These are phyloP conservation scores for Ilyonectria mors-panacis DNA, from an alignment of 2,329 filamentous ascomycete genomes.

Conservation along the genomic window DNA sequence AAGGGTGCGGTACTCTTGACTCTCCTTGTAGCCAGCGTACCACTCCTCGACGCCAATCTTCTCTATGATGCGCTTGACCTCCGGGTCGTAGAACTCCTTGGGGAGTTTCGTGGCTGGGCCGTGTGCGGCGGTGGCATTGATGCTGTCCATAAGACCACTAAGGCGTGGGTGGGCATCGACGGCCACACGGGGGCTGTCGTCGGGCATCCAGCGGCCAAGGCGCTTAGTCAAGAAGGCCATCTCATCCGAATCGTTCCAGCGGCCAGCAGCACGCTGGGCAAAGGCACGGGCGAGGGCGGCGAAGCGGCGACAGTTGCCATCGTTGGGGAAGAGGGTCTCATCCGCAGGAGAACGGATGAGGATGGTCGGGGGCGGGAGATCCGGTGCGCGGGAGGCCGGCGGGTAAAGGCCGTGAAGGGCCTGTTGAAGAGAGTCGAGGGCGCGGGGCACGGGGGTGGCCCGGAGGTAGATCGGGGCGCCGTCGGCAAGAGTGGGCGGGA, in stretches of 20 bases:
- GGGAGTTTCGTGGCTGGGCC: conserved; percentile 81
- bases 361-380: conserved; percentile 75
- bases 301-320: conserved; percentile 80
- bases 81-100: conserved; percentile 87
- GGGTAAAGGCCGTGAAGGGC: conserved; percentile 84
- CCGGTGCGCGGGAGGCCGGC: conserved; percentile 56
- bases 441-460: conserved; percentile 80
- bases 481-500: conserved; percentile 72
- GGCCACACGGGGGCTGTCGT: conserved; percentile 75
- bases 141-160: conserved; percentile 92
- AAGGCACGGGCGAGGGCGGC: conserved; percentile 78
- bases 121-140: conserved; percentile 91
- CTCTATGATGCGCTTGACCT: conserved; percentile 77
- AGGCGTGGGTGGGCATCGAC: conserved; percentile 89
- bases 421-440: conserved; percentile 84
- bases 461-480: conserved; percentile 79
- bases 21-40: conserved; percentile 90
- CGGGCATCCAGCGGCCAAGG: conserved; percentile 89
- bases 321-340: conserved; percentile 87
- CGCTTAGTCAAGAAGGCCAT: conserved; percentile 86
- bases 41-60: conserved; percentile 91
- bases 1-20: conserved; percentile 86
- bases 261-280: conserved; percentile 77
- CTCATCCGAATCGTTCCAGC: conserved; percentile 83
- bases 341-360: conserved; percentile 75